A percentile compares a stretch with the other conserved stretches of the same genome.
Evolutionary conservation across 2,329 filamentous ascomycete genomes (phyloP).

Genomic region (Cladophialophora yegresii): DNA sequence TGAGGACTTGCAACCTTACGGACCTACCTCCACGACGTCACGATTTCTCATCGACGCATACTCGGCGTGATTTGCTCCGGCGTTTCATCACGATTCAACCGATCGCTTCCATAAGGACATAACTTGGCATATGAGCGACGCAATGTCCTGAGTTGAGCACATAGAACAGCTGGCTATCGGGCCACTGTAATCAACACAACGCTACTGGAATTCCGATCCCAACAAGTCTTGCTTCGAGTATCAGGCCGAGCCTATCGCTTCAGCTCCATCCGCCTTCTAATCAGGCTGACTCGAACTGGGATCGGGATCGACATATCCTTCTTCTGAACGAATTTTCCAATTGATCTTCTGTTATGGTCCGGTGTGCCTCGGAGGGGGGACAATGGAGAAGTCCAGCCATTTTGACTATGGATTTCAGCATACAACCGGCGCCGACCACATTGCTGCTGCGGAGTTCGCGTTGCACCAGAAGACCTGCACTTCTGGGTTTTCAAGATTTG

Average conservation of each 20-base stretch:
- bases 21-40: neutral
- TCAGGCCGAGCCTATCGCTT: conserved; percentile 11
- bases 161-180: conserved; percentile 15
- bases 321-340: conserved; percentile 2
- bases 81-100: conserved; percentile 23
- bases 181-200: neutral
- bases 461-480: conserved; percentile 2
- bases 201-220: neutral
- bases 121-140: conserved; percentile 31
- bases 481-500: conserved; percentile 6
- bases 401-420: neutral
- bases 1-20: conserved; percentile 1
- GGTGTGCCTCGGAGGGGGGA: neutral
- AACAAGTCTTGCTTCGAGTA: neutral
- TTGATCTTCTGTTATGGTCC: neutral
- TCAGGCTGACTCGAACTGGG: conserved; percentile 13
- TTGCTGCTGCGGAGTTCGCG: neutral
- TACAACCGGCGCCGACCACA: neutral
- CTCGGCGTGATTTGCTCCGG: conserved; percentile 18
- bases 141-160: conserved; percentile 18
- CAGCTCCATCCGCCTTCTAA: neutral
- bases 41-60: neutral
- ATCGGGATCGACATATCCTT: neutral
- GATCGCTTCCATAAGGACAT: conserved; percentile 19
- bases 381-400: neutral